Conservation (phyloP, 371 early-diverging fungal genomes). For the Apophysomyces trapeziformis region DNA sequence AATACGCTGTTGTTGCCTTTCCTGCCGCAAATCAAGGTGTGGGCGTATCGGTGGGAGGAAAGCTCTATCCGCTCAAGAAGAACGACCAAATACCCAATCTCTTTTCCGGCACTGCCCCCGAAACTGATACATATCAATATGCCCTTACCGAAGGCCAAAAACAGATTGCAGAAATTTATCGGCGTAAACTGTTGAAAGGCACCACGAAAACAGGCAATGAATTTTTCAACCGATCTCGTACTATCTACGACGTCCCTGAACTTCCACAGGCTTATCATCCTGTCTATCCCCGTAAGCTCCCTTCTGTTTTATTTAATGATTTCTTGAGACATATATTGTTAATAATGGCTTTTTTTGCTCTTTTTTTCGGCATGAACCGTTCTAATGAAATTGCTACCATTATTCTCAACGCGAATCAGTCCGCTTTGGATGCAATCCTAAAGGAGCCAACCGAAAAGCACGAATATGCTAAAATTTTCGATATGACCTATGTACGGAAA, state of each 20-base stretch:
- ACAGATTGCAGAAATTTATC: constrained; percentile 16
- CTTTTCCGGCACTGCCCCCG: constrained; percentile 29
- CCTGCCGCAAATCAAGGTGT: constrained; percentile 25
- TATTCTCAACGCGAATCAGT: constrained; percentile 44
- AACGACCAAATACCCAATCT: constrained; percentile 20
- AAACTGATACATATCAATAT: constrained; percentile 26
- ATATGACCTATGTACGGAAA: constrained; percentile 34
- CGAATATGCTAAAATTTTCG: constrained; percentile 29
- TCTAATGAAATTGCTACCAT: constrained; percentile 56
- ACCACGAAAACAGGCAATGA: constrained; percentile 47
- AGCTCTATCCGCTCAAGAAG: constrained; percentile 17
- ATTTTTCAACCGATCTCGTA: constrained; percentile 42
- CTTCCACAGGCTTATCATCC: constrained; percentile 49
- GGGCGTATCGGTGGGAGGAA: constrained; percentile 27
- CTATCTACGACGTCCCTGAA: constrained; percentile 36
- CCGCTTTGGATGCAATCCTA: constrained; percentile 43
- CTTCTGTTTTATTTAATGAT: neutral
- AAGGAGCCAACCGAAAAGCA: constrained; percentile 30
- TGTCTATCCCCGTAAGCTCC: constrained; percentile 30
- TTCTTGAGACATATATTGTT: neutral
- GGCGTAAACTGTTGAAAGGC: constrained; percentile 33
- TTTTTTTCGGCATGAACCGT: constrained; percentile 34
- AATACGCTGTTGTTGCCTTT: constrained; percentile 38
- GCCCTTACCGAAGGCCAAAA: constrained; percentile 17
- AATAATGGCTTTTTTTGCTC: constrained; percentile 20